A percentile compares a stretch with the other conserved stretches of the same genome.
Conservation (phyloP, 306 rosid species). For the Astragalus membranaceus region DNA sequence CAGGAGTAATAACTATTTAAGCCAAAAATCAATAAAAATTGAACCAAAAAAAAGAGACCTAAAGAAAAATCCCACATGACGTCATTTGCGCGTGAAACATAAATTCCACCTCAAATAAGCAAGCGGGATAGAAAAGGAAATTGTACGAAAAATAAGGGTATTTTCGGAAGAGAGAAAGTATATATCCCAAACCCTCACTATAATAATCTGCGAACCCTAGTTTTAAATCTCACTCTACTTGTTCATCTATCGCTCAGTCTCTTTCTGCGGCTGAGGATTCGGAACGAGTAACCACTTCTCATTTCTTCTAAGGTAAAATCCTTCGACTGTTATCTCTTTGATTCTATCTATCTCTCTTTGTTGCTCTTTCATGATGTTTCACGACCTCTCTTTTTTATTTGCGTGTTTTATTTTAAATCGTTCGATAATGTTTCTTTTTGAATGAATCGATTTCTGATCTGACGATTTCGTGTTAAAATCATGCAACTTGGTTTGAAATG, state of each 20-base stretch:
- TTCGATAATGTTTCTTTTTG: too few relatives aligned
- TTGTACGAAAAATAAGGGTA: not conserved
- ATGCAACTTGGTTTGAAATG: not conserved
- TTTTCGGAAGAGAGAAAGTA: not conserved
- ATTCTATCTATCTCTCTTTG: not conserved
- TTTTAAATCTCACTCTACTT: not conserved
- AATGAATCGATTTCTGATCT: not conserved
- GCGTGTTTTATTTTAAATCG: too few relatives aligned
- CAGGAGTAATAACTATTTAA: too few relatives aligned
- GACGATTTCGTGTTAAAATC: not conserved
- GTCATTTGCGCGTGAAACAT: too few relatives aligned
- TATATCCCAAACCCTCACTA: not conserved
- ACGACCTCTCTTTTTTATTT: too few relatives aligned
- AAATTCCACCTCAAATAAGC: too few relatives aligned
- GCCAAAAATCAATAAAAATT: too few relatives aligned
- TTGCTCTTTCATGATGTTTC: not conserved
- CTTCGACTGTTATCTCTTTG: not conserved
- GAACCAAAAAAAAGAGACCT: too few relatives aligned
- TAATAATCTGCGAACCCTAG: not conserved
- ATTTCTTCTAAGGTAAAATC: not conserved
- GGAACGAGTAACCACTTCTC: not conserved
- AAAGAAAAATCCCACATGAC: too few relatives aligned
- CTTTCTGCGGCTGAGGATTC: conserved; percentile 24
- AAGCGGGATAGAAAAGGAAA: too few relatives aligned
- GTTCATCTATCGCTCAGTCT: not conserved